Evolutionary conservation across 495 filamentous ascomycete genomes (phyloP).

Genomic region (Pseudevernia furfuracea): DNA sequence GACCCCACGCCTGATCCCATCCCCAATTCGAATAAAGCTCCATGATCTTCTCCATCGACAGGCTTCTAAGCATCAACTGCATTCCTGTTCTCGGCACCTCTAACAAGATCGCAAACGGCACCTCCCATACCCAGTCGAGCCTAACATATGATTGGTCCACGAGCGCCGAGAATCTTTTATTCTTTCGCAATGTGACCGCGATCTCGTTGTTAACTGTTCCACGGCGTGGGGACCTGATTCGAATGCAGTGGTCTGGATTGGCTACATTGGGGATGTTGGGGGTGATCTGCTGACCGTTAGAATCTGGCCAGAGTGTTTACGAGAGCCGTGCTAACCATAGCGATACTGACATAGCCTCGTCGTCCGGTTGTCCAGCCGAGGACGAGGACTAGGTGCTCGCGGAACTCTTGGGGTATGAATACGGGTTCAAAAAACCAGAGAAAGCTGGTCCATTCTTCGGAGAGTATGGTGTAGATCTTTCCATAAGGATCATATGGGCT

Average conservation of each 20-base stretch:
- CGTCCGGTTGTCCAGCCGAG: constrained; percentile 7
- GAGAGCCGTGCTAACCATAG: neutral
- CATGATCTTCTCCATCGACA: constrained; percentile 4
- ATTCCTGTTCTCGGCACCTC: neutral
- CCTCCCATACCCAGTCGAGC: constrained; percentile 6
- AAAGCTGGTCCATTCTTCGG: neutral
- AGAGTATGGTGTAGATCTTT: constrained; percentile 5
- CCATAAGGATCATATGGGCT: constrained; percentile 1
- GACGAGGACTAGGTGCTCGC: constrained; percentile 2
- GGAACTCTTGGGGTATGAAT: neutral
- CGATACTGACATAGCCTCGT: constrained; percentile 13
- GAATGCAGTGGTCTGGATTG: neutral
- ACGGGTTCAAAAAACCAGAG: neutral
- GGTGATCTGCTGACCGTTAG: constrained; percentile 3
- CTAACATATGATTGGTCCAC: neutral
- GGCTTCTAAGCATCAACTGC: constrained; percentile 1
- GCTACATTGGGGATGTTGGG: constrained; percentile 6
- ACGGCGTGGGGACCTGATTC: neutral
- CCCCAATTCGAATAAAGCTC: neutral
- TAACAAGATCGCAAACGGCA: neutral
- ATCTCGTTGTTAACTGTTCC: neutral
- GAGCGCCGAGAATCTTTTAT: neutral
- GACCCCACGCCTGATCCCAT: neutral
- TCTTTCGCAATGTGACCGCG: constrained; percentile 9
- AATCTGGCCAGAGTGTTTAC: neutral